Evolutionary conservation across 2,329 filamentous ascomycete genomes (phyloP), one percentile per base, ranked within the genome.

Genomic region (Aspergillus quadrilineatus): DNA sequence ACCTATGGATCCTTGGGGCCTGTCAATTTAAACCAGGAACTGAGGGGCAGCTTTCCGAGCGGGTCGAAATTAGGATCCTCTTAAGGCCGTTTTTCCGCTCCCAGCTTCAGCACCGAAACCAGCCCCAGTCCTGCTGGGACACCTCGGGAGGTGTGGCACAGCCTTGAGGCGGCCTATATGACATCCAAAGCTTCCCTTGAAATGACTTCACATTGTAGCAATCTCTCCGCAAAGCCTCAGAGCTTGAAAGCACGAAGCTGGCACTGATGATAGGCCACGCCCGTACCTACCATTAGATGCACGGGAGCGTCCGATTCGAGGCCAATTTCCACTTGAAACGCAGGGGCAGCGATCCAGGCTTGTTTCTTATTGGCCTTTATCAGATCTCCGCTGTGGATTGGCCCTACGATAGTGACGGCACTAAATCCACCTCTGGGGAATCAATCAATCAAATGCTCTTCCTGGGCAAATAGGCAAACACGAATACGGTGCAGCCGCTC

Each of bases 31-130:
- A 50, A 29, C 37, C 45, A 54, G 53, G 50, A 30, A 50, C 46
- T 26, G 34, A 6, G 48, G 22, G 22, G 2, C 22, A 22, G 22
- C 22, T 56, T 36, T 47, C 49, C 48, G 54, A 22, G 2, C 49
- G 48, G 50, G 50, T 37, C 51, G 50, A 53, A 51, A 54, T 58
- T 50, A 42, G 46, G 46, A 51, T 50, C 46, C 41, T 36, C 36
- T 15, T 34, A 26, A 41, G 50, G 26, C 22, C 32, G 34, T 46
- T 34, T 53, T 53, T 46, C 50, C 50, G 39, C 50, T 53, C 50
- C 37, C 32, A 46, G 42, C 30, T 45, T 32, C 15, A 37, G 32
- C 42, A 53, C 50, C 47, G 47, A 51, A 44, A 51, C 42, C 17
- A 46, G 47, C 15, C 30, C 47, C 53, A 46, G 26, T 50, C 32